Evolutionary conservation across 2,329 filamentous ascomycete genomes (phyloP), one percentile per base, ranked within the genome.

Genomic region (Endocalyx cinctus): DNA sequence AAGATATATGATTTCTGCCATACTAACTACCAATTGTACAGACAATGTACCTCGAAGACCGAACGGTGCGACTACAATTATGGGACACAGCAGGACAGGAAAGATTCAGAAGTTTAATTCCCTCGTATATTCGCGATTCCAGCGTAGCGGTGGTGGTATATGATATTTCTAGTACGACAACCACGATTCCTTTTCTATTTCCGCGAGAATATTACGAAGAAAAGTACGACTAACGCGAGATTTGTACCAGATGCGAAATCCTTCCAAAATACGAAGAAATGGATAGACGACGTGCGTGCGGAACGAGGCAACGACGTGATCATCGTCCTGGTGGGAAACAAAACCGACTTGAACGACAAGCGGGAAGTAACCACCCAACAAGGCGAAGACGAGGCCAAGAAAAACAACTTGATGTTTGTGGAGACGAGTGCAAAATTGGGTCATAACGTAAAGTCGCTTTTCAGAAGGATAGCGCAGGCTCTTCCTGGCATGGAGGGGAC

Each of bases 31-130:
- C 20, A n/a, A 17, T 20, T 16, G 15, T 12, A 34, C 46, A 89
- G 87, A 98, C 92, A 35, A 98, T 98, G 94, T 98, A 98, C 67
- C 83, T 98, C 42, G 92, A 98, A 69, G 92, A 98, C 70, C 80
- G 92, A 60, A 98, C 92, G 26, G 92, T 98, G 42, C 85, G 94
- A 57, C 76, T 98, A 62, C 92, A 98, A 62, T 77, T 98, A 43
- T 98, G 92, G 92, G 92, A 98, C 63, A 98, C 92, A 5, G 92
- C 92, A 29, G 92, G 92, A 42, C 92, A 98, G 64, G 92, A 98
- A 66, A 80, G 92, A 49, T 98, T 98, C 70, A 84, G 94, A 62
- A 94, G 87, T 57, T 66, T 98, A 55, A 98, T 98, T 50, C 94
- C 94, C 35, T 96, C 88, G 15, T 98, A 98, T 67, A 98, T 98